A percentile compares a stretch with the other conserved stretches of the same genome.
Evolutionary conservation across 2,329 filamentous ascomycete species (phyloP).

Genomic region (Orbilia quercus): DNA sequence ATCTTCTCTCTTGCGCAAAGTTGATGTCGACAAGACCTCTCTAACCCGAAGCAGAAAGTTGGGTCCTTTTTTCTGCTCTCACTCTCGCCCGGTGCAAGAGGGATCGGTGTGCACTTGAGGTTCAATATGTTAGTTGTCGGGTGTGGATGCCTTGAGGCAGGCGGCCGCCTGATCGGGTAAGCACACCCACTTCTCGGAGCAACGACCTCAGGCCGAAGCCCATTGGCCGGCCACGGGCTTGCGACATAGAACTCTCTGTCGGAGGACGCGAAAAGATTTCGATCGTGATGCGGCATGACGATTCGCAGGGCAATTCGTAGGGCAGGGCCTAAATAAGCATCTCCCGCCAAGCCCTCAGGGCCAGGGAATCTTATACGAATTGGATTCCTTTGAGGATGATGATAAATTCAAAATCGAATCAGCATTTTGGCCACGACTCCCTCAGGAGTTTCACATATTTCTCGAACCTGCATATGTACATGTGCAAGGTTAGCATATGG

Average conservation of each 20-base stretch:
- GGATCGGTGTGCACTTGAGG: constrained; percentile 31
- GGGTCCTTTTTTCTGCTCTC: constrained; percentile 22
- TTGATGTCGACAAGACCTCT: constrained; percentile 15
- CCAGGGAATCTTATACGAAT: too few relatives aligned
- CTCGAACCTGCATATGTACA: constrained; percentile 11
- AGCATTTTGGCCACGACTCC: background rate
- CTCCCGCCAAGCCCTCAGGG: constrained; percentile 40
- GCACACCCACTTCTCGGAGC: constrained; percentile 47
- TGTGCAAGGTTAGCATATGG: constrained; percentile 34
- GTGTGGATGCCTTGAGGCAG: constrained; percentile 56
- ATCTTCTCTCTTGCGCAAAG: too few relatives aligned
- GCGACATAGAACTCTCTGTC: constrained; percentile 35
- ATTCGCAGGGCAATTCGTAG: background rate
- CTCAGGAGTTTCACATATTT: constrained; percentile 50
- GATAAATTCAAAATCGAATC: too few relatives aligned
- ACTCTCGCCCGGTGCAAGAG: constrained; percentile 13
- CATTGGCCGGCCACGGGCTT: constrained; percentile 34
- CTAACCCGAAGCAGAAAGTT: constrained; percentile 51
- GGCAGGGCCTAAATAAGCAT: constrained; percentile 35
- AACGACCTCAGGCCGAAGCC: constrained; percentile 15
- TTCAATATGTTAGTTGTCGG: constrained; percentile 40
- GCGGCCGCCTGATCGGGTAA: constrained; percentile 54
- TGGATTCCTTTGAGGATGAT: too few relatives aligned
- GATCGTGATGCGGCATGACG: constrained; percentile 32
- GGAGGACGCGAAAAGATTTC: constrained; percentile 37